These are phyloP conservation scores for Boletus coccyginus DNA, from an alignment of 768 basidiomycete species.

Conservation along the genomic window DNA sequence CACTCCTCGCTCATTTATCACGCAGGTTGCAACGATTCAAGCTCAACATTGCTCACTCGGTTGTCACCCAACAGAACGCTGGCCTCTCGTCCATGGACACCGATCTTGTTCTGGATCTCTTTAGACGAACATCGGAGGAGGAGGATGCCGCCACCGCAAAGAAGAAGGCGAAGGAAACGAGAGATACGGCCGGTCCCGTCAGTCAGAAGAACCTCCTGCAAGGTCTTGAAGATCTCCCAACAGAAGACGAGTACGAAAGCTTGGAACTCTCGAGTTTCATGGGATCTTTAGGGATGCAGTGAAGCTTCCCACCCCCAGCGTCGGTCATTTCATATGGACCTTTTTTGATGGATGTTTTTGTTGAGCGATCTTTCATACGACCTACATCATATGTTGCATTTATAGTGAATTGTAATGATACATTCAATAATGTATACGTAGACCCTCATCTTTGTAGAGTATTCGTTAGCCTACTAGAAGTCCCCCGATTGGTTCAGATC, in stretches of 20 bases:
- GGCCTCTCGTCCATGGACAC: slow-evolving; percentile 96
- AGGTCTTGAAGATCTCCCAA: slow-evolving; percentile 87
- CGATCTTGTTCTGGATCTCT: slow-evolving; percentile 92
- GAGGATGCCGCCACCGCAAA: slow-evolving; percentile 63
- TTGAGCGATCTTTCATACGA: slow-evolving; percentile 14
- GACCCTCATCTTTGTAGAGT: slow-evolving; percentile 18
- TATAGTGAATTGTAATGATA: slow-evolving; percentile 36
- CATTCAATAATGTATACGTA: slow-evolving; percentile 34
- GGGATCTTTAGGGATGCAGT: slow-evolving; percentile 66
- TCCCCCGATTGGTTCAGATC: neutral
- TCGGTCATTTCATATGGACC: slow-evolving; percentile 18
- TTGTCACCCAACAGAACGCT: slow-evolving; percentile 96
- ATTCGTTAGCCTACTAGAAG: neutral
- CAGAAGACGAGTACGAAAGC: slow-evolving; percentile 90
- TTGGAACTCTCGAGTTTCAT: slow-evolving; percentile 87
- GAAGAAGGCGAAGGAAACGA: slow-evolving; percentile 50
- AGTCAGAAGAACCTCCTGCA: slow-evolving; percentile 83
- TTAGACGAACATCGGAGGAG: slow-evolving; percentile 72
- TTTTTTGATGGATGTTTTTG: slow-evolving; percentile 11
- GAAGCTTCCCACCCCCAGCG: slow-evolving; percentile 7
- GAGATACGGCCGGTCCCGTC: slow-evolving; percentile 52
- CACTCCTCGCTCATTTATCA: slow-evolving; percentile 3
- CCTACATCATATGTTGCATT: slow-evolving; percentile 33
- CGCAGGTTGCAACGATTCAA: slow-evolving; percentile 95
- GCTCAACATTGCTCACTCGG: slow-evolving; percentile 93